Base-by-base conservation (phyloP, 192 early-diverging fungal species). In the Phlyctochytrium bullatum region DNA sequence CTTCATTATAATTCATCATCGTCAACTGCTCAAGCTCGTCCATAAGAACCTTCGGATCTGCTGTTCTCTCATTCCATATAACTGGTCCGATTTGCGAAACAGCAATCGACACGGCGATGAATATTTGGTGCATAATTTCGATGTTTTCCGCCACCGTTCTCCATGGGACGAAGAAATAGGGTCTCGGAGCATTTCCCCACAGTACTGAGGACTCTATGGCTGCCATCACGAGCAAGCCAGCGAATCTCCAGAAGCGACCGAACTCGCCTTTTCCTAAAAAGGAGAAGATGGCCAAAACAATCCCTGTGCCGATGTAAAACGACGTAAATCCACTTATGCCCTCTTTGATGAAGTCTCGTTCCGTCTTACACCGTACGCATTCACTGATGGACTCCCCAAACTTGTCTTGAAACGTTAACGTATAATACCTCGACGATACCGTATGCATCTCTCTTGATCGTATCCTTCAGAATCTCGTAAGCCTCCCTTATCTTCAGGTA, bases 41-140 rank as follows among this genome's bases (percentile, higher is more conserved):
- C 24, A 80, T 1, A 12, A 57, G 24, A 31, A 59, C 17, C 14
- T 53, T 64, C 65, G 56, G 33, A 4, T 40, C 34, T 12, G 47
- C 33, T 3, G 40, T 28, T 10, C 51, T 36, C 2, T 50, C 27
- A n/a, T 77, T 74, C 34, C 68, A 79, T 25, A 76, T 66, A 1
- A 83, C 65, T 14, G 82, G 82, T 1, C 82, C 82, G 20, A 83
- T 25, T 58, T 81, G 79, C 17, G 74, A 74, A 28, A 79, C 31
- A 6, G 79, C 82, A 27, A 83, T 77, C 20, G 47, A 64, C 12
- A 69, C 34, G 12, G 76, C 72, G 34, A 81, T 66, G 54, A 77
- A 83, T 0, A 81, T 53, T 29, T 83, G 77, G 60, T 67, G 79
- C 35, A 82, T 67, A 52, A 83, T 66, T n/a, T 51, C 52, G 23